These are phyloP conservation scores for Malus asiatica DNA, from an alignment of 306 rosid species.

Conservation along the genomic window DNA sequence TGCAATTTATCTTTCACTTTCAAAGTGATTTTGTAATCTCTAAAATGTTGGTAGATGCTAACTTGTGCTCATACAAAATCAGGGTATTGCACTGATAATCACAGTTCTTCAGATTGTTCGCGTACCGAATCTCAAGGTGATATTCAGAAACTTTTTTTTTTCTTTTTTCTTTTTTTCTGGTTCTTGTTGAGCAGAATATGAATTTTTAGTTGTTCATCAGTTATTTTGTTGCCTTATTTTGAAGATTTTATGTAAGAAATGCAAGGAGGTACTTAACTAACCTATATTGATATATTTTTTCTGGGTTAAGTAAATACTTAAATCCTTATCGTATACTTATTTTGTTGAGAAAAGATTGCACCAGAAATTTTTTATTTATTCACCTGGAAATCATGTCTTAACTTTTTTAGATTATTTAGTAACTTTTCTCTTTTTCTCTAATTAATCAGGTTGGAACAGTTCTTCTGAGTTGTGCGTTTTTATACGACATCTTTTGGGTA, in stretches of 20 bases:
- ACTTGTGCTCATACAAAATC: slow-evolving; percentile 10
- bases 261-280: background rate
- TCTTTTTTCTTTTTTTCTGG: background rate
- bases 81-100: slow-evolving; percentile 90
- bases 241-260: background rate
- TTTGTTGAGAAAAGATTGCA: background rate
- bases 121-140: slow-evolving; percentile 97
- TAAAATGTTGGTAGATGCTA: background rate
- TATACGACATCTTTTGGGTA: slow-evolving; percentile 97
- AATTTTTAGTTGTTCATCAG: background rate
- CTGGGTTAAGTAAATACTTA: background rate
- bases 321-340: background rate
- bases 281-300: background rate
- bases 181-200: background rate
- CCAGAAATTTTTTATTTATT: background rate
- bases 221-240: background rate
- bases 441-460: slow-evolving; percentile 86
- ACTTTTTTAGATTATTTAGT: background rate
- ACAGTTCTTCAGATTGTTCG: slow-evolving; percentile 98
- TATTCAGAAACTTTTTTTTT: background rate
- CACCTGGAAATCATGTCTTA: no score
- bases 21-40: background rate
- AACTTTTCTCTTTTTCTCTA: background rate
- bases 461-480: slow-evolving; percentile 92
- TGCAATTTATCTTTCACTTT: background rate